phyloP scores from a whole-genome alignment of 345 rosid genomes.

The Citrus glauca region DNA sequence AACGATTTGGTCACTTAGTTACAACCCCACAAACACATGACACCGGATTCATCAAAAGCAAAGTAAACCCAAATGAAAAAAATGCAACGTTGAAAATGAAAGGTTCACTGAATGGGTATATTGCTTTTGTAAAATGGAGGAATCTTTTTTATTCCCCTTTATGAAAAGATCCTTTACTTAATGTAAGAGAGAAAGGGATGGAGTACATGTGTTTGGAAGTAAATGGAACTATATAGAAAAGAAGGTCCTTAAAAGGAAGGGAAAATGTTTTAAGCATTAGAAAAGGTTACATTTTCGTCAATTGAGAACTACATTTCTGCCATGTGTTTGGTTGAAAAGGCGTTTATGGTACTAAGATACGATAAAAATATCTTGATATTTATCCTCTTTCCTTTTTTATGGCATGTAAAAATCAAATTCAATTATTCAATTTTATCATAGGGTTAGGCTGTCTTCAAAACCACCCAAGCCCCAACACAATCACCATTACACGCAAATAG shows the following conservation, averaged over 20 bases:
- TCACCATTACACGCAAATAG: no score
- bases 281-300: neutral
- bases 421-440: no score
- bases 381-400: neutral
- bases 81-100: neutral
- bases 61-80: neutral
- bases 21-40: neutral
- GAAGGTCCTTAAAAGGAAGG: neutral
- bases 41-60: neutral
- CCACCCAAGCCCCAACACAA: no score
- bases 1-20: neutral
- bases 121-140: neutral
- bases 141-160: neutral
- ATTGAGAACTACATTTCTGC: neutral
- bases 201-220: neutral
- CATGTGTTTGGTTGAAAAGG: neutral
- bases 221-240: neutral
- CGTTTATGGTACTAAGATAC: neutral
- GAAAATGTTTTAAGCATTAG: no score
- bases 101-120: neutral
- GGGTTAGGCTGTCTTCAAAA: no score
- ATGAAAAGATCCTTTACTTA: conserved; percentile 13
- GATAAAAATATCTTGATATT: neutral
- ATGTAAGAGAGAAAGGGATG: conserved; percentile 6
- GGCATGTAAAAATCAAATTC: no score